These are phyloP conservation scores for Glycyrrhiza uralensis DNA, from an alignment of 306 rosid genomes.

Conservation along the genomic window DNA sequence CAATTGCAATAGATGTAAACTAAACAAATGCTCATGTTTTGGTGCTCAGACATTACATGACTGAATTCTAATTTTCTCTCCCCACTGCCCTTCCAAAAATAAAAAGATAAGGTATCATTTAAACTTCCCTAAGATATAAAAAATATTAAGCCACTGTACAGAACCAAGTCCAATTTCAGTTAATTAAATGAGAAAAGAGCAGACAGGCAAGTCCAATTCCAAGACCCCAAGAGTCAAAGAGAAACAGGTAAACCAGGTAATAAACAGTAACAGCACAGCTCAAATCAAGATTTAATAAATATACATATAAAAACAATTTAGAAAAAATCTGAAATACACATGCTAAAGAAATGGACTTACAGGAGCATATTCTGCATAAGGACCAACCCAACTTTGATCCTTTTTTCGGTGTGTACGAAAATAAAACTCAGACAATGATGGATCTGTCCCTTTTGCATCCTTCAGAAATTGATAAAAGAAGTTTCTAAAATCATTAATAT, in stretches of 20 bases:
- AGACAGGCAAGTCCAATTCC: constrained; percentile 8
- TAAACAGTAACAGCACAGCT: no score
- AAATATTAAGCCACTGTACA: no score
- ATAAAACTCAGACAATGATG: neutral
- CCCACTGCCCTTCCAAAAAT: no score
- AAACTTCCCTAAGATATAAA: no score
- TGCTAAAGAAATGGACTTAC: neutral
- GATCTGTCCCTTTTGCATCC: neutral
- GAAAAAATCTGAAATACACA: no score
- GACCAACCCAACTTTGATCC: neutral
- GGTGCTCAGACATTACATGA: no score
- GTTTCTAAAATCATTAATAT: neutral
- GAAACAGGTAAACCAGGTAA: constrained; percentile 36
- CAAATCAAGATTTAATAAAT: no score
- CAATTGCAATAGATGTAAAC: no score
- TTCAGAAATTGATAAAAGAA: neutral
- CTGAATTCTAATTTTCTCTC: no score
- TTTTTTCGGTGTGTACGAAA: neutral
- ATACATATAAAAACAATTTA: no score
- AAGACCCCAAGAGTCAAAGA: constrained; percentile 18
- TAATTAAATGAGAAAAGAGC: constrained; percentile 2
- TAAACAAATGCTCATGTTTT: no score
- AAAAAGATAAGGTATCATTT: no score
- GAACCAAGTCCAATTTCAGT: constrained; percentile 13
- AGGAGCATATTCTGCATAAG: neutral